Conservation (phyloP, 2,329 filamentous ascomycete species). For the Ophiostoma himal-ulmi region DNA sequence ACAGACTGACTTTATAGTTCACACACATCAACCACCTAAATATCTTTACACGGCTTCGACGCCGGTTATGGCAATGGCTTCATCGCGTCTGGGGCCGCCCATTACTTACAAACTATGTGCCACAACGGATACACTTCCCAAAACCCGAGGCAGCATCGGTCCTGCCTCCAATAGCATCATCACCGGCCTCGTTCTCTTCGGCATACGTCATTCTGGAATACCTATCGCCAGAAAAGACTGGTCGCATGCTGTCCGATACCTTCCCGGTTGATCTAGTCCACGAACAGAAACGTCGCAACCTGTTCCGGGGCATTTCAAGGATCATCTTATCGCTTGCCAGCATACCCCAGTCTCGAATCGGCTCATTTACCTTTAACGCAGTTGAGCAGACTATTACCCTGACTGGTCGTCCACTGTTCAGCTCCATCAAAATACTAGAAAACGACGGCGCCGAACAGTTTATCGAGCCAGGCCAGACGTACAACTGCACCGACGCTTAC, state of each 20-base stretch:
- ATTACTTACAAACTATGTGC: slow-evolving; percentile 5
- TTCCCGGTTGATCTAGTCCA: neutral
- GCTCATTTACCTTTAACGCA: slow-evolving; percentile 29
- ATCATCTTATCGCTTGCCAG: slow-evolving; percentile 32
- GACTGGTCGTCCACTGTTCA: slow-evolving; percentile 24
- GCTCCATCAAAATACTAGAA: slow-evolving; percentile 31
- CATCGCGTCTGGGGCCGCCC: neutral
- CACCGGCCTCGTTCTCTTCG: neutral
- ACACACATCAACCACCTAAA: neutral
- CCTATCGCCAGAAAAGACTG: slow-evolving; percentile 2
- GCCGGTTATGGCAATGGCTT: slow-evolving; percentile 16
- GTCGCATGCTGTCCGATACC: slow-evolving; percentile 9
- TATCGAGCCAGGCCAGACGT: slow-evolving; percentile 32
- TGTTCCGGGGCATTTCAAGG: slow-evolving; percentile 20
- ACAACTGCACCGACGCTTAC: slow-evolving; percentile 31
- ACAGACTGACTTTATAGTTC: neutral
- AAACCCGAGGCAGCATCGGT: neutral
- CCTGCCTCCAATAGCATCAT: neutral
- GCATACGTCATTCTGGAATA: slow-evolving; percentile 9
- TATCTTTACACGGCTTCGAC: neutral
- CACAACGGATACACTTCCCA: neutral
- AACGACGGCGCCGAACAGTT: slow-evolving; percentile 32
- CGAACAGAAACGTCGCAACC: slow-evolving; percentile 18
- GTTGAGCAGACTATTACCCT: slow-evolving; percentile 28
- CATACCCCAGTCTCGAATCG: slow-evolving; percentile 31